Percentiles rank a stretch among this genome's conserved stretches.
phyloP scores from a whole-genome alignment of 2,329 filamentous ascomycete genomes.

The Trichoderma koningii region DNA sequence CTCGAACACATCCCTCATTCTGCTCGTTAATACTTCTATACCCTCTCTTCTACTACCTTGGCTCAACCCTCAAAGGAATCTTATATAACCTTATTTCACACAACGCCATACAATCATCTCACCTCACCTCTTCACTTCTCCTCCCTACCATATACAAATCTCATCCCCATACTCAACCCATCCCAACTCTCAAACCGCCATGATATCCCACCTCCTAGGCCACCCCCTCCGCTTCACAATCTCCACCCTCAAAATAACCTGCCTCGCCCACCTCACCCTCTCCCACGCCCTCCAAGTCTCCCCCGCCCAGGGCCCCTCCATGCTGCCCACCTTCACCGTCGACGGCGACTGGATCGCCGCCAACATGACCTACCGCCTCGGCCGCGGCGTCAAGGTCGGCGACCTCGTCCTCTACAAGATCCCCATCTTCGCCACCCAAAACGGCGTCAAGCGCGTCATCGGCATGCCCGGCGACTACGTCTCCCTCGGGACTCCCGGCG shows the following conservation, averaged over 20 bases:
- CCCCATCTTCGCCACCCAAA: slow-evolving; percentile 63
- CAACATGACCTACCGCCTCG: slow-evolving; percentile 67
- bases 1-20: not conserved
- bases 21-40: not conserved
- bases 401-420: slow-evolving; percentile 81
- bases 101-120: too few relatives aligned
- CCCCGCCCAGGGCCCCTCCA: slow-evolving; percentile 71
- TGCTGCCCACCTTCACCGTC: slow-evolving; percentile 80
- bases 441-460: slow-evolving; percentile 76
- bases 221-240: slow-evolving; percentile 44
- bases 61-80: not conserved
- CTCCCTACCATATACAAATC: not conserved
- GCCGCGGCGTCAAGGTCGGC: slow-evolving; percentile 68
- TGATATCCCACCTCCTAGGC: slow-evolving; percentile 41
- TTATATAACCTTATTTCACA: not conserved
- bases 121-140: too few relatives aligned
- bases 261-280: slow-evolving; percentile 48
- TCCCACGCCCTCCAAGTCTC: slow-evolving; percentile 65
- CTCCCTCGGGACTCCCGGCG: slow-evolving; percentile 61
- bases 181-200: slow-evolving; percentile 29
- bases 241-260: slow-evolving; percentile 43
- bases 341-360: slow-evolving; percentile 69
- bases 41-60: too few relatives aligned
- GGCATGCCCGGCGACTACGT: slow-evolving; percentile 79
- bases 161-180: not conserved